Percentiles rank a stretch among this genome's conserved stretches.
Conservation (phyloP, 805 yeast genomes). For the Tetrapisispora phaffii region DNA sequence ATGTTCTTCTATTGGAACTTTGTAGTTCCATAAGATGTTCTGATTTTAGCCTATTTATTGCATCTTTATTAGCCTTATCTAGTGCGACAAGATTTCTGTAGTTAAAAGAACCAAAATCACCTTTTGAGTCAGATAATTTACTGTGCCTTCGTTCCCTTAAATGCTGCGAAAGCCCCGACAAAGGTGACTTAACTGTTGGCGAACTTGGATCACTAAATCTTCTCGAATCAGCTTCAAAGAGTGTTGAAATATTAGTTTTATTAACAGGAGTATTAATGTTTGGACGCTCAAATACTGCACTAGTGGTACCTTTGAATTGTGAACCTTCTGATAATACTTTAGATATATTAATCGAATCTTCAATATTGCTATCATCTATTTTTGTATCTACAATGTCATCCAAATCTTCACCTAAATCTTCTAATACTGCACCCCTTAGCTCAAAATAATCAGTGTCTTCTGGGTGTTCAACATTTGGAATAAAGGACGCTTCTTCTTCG, state of each 20-base stretch:
- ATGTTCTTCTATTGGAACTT: conserved; percentile 24
- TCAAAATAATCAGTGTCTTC: conserved; percentile 90
- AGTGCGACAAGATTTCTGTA: conserved; percentile 82
- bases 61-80: conserved; percentile 90
- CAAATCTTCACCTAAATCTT: conserved; percentile 25
- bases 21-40: conserved; percentile 50
- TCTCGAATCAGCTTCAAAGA: conserved; percentile 19
- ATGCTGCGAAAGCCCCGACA: conserved; percentile 44
- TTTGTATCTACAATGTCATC: conserved; percentile 4
- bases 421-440: conserved; percentile 71
- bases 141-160: conserved; percentile 65
- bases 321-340: not conserved
- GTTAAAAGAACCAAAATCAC: conserved; percentile 87
- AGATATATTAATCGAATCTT: not conserved
- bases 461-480: conserved; percentile 70
- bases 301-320: not conserved
- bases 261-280: not conserved
- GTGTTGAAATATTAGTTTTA: conserved; percentile 24
- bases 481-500: conserved; percentile 66
- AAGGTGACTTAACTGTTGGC: conserved; percentile 31
- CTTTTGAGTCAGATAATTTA: conserved; percentile 54
- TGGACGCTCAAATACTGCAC: not conserved
- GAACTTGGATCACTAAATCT: conserved; percentile 27
- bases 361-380: conserved; percentile 1
- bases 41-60: conserved; percentile 71